phyloP scores from a whole-genome alignment of 768 basidiomycete species.

The Suillus sp. region DNA sequence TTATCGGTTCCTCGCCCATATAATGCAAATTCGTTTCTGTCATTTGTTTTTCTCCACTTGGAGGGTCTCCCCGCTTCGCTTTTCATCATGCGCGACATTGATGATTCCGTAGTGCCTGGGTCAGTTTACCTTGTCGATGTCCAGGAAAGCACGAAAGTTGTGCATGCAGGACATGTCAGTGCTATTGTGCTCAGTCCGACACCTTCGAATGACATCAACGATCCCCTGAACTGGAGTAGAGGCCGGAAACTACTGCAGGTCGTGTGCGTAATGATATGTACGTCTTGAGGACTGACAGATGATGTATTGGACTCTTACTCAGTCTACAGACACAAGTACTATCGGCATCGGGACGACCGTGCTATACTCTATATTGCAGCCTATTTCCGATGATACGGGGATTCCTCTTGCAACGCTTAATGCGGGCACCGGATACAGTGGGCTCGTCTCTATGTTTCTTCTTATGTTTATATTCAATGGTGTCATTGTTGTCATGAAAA shows the following conservation, averaged over 20 bases:
- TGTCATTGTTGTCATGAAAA: background rate
- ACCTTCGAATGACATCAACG: constrained; percentile 27
- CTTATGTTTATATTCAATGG: background rate
- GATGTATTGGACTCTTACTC: background rate
- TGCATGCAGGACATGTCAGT: constrained; percentile 19
- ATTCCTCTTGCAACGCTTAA: constrained; percentile 24
- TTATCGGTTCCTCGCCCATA: background rate
- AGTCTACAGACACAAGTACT: constrained; percentile 18
- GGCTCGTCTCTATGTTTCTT: background rate
- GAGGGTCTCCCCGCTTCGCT: background rate
- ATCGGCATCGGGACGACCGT: constrained; percentile 23
- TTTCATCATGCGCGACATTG: constrained; percentile 20
- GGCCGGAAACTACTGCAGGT: constrained; percentile 20
- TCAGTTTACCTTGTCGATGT: constrained; percentile 30
- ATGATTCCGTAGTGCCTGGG: constrained; percentile 23
- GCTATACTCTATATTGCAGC: constrained; percentile 23
- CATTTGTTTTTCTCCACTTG: background rate
- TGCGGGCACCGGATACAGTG: constrained; percentile 24
- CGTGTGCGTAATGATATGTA: constrained; percentile 23
- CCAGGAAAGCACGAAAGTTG: constrained; percentile 16
- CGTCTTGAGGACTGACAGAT: constrained; percentile 9
- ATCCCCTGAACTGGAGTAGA: constrained; percentile 26
- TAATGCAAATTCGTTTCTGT: background rate
- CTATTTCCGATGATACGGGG: constrained; percentile 21
- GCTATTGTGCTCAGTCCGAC: constrained; percentile 28